A percentile compares a stretch with the other conserved stretches of the same genome.
These are phyloP conservation scores for Aspergillus sp. DNA, from an alignment of 2,329 filamentous ascomycete species.

Conservation along the genomic window DNA sequence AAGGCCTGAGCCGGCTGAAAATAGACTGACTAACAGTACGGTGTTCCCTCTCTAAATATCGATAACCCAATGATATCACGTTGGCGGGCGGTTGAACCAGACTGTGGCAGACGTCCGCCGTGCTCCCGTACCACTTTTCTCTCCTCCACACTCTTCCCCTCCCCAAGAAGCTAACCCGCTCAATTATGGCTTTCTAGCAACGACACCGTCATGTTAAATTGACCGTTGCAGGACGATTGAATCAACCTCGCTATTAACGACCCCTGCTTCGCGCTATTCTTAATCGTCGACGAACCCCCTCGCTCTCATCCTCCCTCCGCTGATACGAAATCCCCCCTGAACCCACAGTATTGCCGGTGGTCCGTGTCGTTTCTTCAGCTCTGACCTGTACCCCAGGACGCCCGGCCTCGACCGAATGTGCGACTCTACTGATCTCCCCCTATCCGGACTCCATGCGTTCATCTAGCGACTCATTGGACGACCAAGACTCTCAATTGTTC, in stretches of 20 bases:
- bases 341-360: slow-evolving; percentile 13
- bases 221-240: slow-evolving; percentile 16
- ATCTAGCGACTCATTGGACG: slow-evolving; percentile 32
- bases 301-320: slow-evolving; percentile 5
- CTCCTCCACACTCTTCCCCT: slow-evolving; percentile 15
- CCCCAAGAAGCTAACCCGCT: slow-evolving; percentile 13
- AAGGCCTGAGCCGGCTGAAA: slow-evolving; percentile 21
- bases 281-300: slow-evolving; percentile 18
- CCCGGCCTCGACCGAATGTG: slow-evolving; percentile 37
- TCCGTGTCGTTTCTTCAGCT: slow-evolving; percentile 23
- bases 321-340: slow-evolving; percentile 15
- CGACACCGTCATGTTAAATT: slow-evolving; percentile 19
- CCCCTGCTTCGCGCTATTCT: slow-evolving; percentile 15
- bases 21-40: slow-evolving; percentile 21
- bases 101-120: background rate
- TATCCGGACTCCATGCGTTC: slow-evolving; percentile 41
- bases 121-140: slow-evolving; percentile 16
- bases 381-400: slow-evolving; percentile 17
- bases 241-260: slow-evolving; percentile 14
- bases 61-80: slow-evolving; percentile 30
- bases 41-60: slow-evolving; percentile 1
- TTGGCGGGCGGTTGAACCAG: slow-evolving; percentile 17
- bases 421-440: slow-evolving; percentile 28
- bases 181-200: slow-evolving; percentile 17
- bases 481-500: slow-evolving; percentile 34